These are phyloP conservation scores for Aspergillus panamensis DNA, from an alignment of 495 filamentous ascomycete species.

Conservation along the genomic window DNA sequence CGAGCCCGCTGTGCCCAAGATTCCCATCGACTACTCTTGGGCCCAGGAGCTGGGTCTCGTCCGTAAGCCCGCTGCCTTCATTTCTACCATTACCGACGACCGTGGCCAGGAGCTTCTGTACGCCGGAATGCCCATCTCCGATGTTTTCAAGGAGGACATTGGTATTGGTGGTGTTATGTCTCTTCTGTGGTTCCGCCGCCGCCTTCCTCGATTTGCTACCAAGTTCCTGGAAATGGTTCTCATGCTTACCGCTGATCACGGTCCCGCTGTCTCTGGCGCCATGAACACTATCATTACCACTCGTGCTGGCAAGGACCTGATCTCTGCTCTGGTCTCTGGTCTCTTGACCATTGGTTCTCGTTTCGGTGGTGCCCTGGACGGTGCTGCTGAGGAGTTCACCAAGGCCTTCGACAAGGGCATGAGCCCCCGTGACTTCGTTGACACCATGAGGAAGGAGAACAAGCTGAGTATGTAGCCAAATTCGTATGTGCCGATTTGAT, in stretches of 20 bases:
- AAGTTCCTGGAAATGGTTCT: constrained; percentile 99
- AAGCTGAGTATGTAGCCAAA: constrained; percentile 72
- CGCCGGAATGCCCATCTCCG: constrained; percentile 98
- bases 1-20: constrained; percentile 95
- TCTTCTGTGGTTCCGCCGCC: constrained; percentile 98
- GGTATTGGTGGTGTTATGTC: constrained; percentile 99
- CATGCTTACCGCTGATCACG: constrained; percentile 99
- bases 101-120: constrained; percentile 99
- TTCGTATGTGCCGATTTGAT: neutral
- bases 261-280: constrained; percentile 96
- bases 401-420: constrained; percentile 97
- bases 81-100: constrained; percentile 99
- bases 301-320: constrained; percentile 96
- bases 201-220: constrained; percentile 91
- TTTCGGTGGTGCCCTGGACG: constrained; percentile 97
- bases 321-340: constrained; percentile 90
- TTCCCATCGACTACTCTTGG: constrained; percentile 99
- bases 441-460: constrained; percentile 98
- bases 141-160: constrained; percentile 98
- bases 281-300: constrained; percentile 99
- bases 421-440: constrained; percentile 97
- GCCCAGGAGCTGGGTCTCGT: constrained; percentile 98
- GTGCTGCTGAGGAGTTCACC: constrained; percentile 97
- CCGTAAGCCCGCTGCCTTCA: constrained; percentile 99
- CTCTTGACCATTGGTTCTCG: constrained; percentile 96